phyloP scores from a whole-genome alignment of 2,329 filamentous ascomycete genomes.

The Aspergillus pseudotamarii region DNA sequence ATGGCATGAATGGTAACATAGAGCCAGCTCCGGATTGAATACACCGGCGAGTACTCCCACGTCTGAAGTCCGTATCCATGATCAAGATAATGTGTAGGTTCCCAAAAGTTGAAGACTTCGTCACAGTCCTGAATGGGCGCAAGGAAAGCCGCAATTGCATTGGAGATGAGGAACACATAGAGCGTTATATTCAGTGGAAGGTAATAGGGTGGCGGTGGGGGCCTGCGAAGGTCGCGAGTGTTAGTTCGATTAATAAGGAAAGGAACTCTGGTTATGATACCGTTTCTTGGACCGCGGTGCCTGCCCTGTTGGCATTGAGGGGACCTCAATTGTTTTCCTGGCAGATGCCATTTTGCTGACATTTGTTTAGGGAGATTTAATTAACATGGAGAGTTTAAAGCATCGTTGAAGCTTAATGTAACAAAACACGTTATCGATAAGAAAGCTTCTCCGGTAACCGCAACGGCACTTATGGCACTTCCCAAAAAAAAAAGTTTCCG shows the following conservation, averaged over 20 bases:
- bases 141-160: constrained; percentile 74
- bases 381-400: neutral
- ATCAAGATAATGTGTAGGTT: constrained; percentile 89
- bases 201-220: constrained; percentile 54
- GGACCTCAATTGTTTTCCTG: constrained; percentile 16
- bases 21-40: constrained; percentile 92
- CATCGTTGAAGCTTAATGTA: neutral
- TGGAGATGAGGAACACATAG: constrained; percentile 75
- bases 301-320: constrained; percentile 8
- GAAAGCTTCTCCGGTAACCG: constrained; percentile 29
- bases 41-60: constrained; percentile 97
- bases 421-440: constrained; percentile 28
- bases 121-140: constrained; percentile 97
- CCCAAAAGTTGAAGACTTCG: constrained; percentile 99
- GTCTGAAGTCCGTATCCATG: constrained; percentile 94
- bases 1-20: constrained; percentile 81
- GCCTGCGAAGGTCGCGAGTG: constrained; percentile 22
- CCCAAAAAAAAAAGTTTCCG: constrained; percentile 31
- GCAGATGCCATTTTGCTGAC: constrained; percentile 21
- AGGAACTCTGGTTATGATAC: constrained; percentile 19
- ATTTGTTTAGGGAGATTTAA: neutral
- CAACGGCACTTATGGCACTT: constrained; percentile 30
- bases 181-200: constrained; percentile 76
- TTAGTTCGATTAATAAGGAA: neutral
- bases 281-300: constrained; percentile 29